A percentile compares a stretch with the other conserved stretches of the same genome.
Evolutionary conservation across 257 asterid species (phyloP).

Genomic region (Rauvolfia tetraphylla): DNA sequence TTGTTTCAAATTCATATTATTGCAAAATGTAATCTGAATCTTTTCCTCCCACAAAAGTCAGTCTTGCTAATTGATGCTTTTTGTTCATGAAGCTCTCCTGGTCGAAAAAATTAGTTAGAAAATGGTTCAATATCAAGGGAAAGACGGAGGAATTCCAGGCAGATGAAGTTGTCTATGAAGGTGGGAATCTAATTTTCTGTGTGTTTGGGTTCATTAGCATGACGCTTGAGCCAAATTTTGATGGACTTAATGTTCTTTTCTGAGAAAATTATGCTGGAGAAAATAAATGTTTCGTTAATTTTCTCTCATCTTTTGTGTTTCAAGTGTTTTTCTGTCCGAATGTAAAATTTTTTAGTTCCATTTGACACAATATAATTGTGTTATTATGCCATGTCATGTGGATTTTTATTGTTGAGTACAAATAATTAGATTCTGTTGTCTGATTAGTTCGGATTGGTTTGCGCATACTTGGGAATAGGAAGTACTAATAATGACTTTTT

Average conservation of each 20-base stretch:
- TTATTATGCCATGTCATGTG: background rate
- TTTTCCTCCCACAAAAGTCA: conserved; percentile 3
- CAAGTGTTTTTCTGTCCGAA: conserved; percentile 30
- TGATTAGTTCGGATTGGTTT: conserved; percentile 1
- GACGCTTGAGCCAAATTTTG: background rate
- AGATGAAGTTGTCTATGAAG: conserved; percentile 73
- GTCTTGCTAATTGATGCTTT: conserved; percentile 38
- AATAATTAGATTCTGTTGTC: background rate
- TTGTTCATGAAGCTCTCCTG: conserved; percentile 76
- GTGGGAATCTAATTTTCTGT: conserved; percentile 36
- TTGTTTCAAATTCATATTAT: conserved; percentile 12
- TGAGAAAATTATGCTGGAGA: background rate
- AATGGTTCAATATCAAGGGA: conserved; percentile 82
- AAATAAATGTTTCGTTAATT: background rate
- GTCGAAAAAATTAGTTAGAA: conserved; percentile 80
- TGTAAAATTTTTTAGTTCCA: background rate
- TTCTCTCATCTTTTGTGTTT: conserved; percentile 34
- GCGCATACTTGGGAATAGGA: conserved; percentile 19
- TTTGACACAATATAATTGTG: background rate
- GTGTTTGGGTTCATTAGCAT: conserved; percentile 3
- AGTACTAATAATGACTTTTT: conserved; percentile 19
- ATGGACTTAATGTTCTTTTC: background rate
- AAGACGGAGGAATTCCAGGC: conserved; percentile 64
- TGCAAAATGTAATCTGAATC: conserved; percentile 14
- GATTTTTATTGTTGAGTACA: background rate